Evolutionary conservation across 345 rosid species (phyloP).

Genomic region (Citrus reticulata): DNA sequence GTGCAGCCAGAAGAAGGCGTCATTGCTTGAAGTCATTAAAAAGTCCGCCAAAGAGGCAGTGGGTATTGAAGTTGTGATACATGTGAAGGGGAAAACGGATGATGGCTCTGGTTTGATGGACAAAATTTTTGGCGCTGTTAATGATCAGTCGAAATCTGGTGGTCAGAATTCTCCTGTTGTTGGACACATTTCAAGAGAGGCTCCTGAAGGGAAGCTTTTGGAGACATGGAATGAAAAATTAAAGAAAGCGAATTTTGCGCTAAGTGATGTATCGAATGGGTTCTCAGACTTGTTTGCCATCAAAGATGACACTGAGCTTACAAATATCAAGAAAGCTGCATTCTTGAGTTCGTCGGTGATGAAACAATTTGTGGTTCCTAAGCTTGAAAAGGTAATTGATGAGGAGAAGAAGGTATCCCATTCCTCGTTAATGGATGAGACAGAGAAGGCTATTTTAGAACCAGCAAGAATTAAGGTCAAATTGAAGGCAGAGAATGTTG

Average conservation of each 20-base stretch:
- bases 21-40: slow-evolving; percentile 40
- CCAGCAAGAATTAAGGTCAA: slow-evolving; percentile 42
- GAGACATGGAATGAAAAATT: slow-evolving; percentile 44
- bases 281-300: slow-evolving; percentile 49
- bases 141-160: slow-evolving; percentile 21
- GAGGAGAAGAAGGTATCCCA: slow-evolving; percentile 52
- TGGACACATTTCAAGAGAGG: slow-evolving; percentile 39
- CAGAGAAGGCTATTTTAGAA: slow-evolving; percentile 48
- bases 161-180: slow-evolving; percentile 25
- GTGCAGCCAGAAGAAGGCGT: slow-evolving; percentile 42
- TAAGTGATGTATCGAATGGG: slow-evolving; percentile 38
- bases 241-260: slow-evolving; percentile 21
- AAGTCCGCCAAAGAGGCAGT: slow-evolving; percentile 36
- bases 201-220: slow-evolving; percentile 49
- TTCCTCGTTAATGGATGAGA: slow-evolving; percentile 45
- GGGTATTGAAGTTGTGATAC: slow-evolving; percentile 39
- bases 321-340: slow-evolving; percentile 46
- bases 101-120: slow-evolving; percentile 43
- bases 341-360: slow-evolving; percentile 36
- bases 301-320: slow-evolving; percentile 41
- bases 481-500: slow-evolving; percentile 55
- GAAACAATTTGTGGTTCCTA: slow-evolving; percentile 50
- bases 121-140: slow-evolving; percentile 30
- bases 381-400: slow-evolving; percentile 50
- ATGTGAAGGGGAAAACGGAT: slow-evolving; percentile 38